Conservation (phyloP, 805 yeast genomes). For the Lachancea nothofagi region DNA sequence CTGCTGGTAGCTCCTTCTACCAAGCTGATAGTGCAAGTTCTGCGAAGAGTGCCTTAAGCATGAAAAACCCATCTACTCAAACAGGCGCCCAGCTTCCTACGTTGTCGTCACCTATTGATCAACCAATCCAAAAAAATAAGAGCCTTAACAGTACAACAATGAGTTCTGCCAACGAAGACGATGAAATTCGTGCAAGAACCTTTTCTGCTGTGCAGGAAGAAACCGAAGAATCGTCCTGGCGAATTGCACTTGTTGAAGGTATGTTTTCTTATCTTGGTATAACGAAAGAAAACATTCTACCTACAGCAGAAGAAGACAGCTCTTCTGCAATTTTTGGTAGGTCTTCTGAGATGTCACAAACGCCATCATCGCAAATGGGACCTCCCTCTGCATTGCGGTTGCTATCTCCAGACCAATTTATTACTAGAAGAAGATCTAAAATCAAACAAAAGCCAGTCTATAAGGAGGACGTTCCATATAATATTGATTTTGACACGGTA, state of each 20-base stretch:
- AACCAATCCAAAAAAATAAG: not conserved
- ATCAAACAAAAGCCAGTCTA: slow-evolving; percentile 1
- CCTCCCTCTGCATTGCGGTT: slow-evolving; percentile 3
- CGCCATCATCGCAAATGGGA: slow-evolving; percentile 8
- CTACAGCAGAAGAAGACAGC: slow-evolving; percentile 8
- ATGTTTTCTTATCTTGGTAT: slow-evolving; percentile 67
- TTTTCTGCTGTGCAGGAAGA: slow-evolving; percentile 58
- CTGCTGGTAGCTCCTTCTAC: not conserved
- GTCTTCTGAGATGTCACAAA: slow-evolving; percentile 8
- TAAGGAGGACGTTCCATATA: slow-evolving; percentile 14
- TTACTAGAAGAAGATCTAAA: not conserved
- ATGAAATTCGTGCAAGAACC: slow-evolving; percentile 6
- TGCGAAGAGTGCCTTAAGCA: not conserved
- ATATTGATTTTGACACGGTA: slow-evolving; percentile 43
- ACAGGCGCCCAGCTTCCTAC: not conserved
- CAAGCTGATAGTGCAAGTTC: not conserved
- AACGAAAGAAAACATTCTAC: slow-evolving; percentile 35
- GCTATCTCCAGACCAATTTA: slow-evolving; percentile 3
- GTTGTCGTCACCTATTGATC: not conserved
- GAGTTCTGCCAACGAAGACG: slow-evolving; percentile 5
- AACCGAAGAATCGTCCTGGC: slow-evolving; percentile 59
- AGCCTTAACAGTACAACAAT: slow-evolving; percentile 1
- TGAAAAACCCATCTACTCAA: not conserved
- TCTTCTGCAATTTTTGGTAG: slow-evolving; percentile 3
- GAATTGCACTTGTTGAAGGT: slow-evolving; percentile 64